Evolutionary conservation across 2,329 filamentous ascomycete species (phyloP), one percentile per base, ranked within the genome.

Genomic region (Tolypocladium nubicola): DNA sequence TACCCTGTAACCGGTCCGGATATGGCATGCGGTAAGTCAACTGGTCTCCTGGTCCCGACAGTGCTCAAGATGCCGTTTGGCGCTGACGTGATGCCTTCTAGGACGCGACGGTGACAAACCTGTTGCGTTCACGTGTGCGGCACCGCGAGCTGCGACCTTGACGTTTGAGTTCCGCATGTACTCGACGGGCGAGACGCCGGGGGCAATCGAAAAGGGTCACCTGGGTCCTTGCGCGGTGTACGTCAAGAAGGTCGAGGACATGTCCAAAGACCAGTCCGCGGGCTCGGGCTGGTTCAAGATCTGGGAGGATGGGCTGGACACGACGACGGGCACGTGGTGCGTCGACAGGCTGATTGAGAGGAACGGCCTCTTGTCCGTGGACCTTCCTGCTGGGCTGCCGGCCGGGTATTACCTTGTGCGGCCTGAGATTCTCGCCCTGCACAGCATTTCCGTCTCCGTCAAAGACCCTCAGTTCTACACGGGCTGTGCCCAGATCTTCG

Each of bases 241-340:
- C 70, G 75, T 89, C 73, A 90, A 90, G 75, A 82, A 83, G 65
- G 80, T 90, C 1, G 71, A 75, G 61, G 77, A 83, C 58, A 82
- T 85, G 58, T 72, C 72, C 14, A 68, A 67, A 26, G 73, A 77
- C 61, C 69, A 79, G 14, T 83, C 83, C 54, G 73, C 78, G 30
- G 87, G 87, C 5, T 73, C 76, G 54, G 87, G 87, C 43, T 92
- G 88, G 88, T 88, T 91, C 78, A 90, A 90, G 77, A 81, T 91
- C 67, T 89, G 80, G 76, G 80, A 88, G 58, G 79, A 86, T 55
- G 86, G 85, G 52, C 89, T 87, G 70, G 77, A 88, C 63, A 67
- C 72, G 6, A 63, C 67, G 6, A 74, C 75, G 1, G 68, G 74
- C 35, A 74, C 82, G 67, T 91, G 87, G 86, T 90, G 88, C 71